phyloP scores from a whole-genome alignment of 2,329 filamentous ascomycete genomes.

The Phaeomoniella chlamydospora region DNA sequence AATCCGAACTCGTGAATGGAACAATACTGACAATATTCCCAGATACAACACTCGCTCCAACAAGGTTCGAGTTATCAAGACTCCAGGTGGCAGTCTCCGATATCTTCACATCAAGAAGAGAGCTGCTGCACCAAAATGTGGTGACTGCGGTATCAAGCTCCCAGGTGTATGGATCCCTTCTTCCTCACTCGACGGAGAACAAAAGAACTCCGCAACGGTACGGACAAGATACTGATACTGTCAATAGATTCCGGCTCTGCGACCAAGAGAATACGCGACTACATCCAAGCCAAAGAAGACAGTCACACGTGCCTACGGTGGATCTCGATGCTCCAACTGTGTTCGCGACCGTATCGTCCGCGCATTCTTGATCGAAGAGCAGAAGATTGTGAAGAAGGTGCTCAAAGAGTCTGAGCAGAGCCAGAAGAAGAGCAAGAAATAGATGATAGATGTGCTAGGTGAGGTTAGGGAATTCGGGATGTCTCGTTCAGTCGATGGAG shows the following conservation, averaged over 20 bases:
- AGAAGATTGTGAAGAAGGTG: slow-evolving; percentile 99
- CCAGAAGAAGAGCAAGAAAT: slow-evolving; percentile 49
- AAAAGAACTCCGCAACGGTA: slow-evolving; percentile 1
- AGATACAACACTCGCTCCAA: slow-evolving; percentile 98
- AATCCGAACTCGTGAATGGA: background rate
- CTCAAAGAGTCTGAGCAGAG: slow-evolving; percentile 91
- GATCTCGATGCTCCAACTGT: slow-evolving; percentile 96
- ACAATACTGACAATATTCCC: slow-evolving; percentile 14
- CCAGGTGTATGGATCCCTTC: slow-evolving; percentile 66
- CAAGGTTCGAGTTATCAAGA: slow-evolving; percentile 91
- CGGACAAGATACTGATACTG: slow-evolving; percentile 4
- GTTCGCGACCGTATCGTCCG: slow-evolving; percentile 96
- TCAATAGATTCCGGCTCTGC: slow-evolving; percentile 76
- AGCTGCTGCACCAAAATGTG: slow-evolving; percentile 94
- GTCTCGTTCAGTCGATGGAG: background rate
- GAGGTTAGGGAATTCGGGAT: background rate
- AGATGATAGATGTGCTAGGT: slow-evolving; percentile 32
- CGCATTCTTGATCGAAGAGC: slow-evolving; percentile 99
- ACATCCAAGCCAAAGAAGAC: slow-evolving; percentile 99
- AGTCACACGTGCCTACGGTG: slow-evolving; percentile 95
- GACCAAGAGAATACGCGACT: slow-evolving; percentile 92
- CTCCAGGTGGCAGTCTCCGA: slow-evolving; percentile 87
- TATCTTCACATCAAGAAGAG: slow-evolving; percentile 99
- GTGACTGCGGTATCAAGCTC: slow-evolving; percentile 97
- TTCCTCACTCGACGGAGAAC: background rate